Conservation (phyloP, 2,329 filamentous ascomycete genomes). For the Dactylellina sp. region DNA sequence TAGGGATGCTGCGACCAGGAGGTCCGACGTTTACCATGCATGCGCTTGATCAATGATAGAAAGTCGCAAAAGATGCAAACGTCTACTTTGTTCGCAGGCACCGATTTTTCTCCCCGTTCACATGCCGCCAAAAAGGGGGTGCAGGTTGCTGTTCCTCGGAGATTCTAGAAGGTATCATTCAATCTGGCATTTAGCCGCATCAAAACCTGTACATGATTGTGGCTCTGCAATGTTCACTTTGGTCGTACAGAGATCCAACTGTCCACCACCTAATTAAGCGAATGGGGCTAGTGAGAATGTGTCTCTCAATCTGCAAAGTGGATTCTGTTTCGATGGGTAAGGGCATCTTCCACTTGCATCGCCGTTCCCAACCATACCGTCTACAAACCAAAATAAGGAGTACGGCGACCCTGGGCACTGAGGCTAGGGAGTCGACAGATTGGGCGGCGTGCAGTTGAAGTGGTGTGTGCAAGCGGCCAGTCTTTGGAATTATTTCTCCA, state of each 20-base stretch:
- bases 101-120: not conserved
- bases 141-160: not conserved
- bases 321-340: not conserved
- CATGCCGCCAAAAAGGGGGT: slow-evolving; percentile 13
- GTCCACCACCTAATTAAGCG: slow-evolving; percentile 33
- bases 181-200: slow-evolving; percentile 8
- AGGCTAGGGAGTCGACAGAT: slow-evolving; percentile 48
- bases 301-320: slow-evolving; percentile 20
- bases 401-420: slow-evolving; percentile 51
- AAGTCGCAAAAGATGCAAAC: slow-evolving; percentile 38
- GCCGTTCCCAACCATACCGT: slow-evolving; percentile 38
- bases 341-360: slow-evolving; percentile 14
- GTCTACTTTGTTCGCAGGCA: slow-evolving; percentile 18
- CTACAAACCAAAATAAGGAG: slow-evolving; percentile 41
- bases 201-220: slow-evolving; percentile 25
- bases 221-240: slow-evolving; percentile 44
- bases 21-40: slow-evolving; percentile 23
- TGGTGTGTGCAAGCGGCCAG: slow-evolving; percentile 15
- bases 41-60: slow-evolving; percentile 23
- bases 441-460: slow-evolving; percentile 9
- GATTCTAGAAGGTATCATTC: slow-evolving; percentile 15
- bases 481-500: slow-evolving; percentile 49
- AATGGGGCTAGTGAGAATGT: slow-evolving; percentile 22
- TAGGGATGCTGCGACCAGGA: slow-evolving; percentile 26
- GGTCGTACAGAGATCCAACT: slow-evolving; percentile 49